Percentiles rank a stretch among this genome's conserved stretches.
Evolutionary conservation across 306 rosid genomes (phyloP).

Genomic region (Morella rubra): DNA sequence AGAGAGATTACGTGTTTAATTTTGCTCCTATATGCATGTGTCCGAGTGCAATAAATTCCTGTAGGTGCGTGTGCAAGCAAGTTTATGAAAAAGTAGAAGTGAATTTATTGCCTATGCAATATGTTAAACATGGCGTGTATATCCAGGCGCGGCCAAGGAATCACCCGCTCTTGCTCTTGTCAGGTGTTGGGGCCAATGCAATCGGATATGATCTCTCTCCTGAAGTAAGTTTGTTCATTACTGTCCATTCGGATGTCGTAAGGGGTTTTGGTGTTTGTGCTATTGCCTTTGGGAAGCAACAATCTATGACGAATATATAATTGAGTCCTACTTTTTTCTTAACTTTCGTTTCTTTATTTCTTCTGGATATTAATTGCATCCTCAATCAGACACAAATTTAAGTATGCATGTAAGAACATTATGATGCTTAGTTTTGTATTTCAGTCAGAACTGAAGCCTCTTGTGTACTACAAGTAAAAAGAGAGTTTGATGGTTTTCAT

Average conservation of each 20-base stretch:
- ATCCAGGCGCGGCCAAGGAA: constrained; percentile 65
- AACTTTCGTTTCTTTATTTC: too few species aligned
- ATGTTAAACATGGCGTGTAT: background rate
- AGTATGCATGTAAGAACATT: background rate
- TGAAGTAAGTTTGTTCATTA: constrained; percentile 44
- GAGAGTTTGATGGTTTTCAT: background rate
- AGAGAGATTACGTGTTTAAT: background rate
- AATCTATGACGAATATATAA: background rate
- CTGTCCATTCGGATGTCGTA: background rate
- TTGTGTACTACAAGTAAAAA: background rate
- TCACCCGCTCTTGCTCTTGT: constrained; percentile 77
- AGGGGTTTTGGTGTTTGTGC: background rate
- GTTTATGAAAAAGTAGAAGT: background rate
- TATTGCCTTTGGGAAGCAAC: background rate
- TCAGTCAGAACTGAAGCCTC: background rate
- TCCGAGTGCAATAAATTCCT: background rate
- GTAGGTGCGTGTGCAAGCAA: background rate
- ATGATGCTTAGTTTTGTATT: background rate
- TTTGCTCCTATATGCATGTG: constrained; percentile 4
- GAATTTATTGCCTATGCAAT: background rate
- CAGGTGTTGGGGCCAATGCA: constrained; percentile 87
- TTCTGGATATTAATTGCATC: background rate
- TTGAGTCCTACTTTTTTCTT: too few species aligned
- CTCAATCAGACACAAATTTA: background rate
- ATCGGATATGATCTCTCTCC: constrained; percentile 91